Conservation (phyloP, 2,329 filamentous ascomycete genomes). For the Alternaria solani region DNA sequence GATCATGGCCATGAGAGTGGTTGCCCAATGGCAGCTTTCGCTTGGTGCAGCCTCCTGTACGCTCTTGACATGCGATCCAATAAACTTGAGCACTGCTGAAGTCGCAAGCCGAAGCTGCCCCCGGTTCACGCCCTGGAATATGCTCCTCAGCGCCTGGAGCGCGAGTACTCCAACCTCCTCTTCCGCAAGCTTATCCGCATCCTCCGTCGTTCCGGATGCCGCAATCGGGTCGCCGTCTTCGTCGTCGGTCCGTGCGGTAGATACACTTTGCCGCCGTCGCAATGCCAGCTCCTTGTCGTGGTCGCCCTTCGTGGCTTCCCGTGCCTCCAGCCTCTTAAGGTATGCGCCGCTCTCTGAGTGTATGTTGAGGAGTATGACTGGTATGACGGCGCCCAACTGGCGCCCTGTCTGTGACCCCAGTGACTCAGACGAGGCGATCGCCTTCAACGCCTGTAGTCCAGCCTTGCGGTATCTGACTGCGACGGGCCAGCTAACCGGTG, state of each 20-base stretch:
- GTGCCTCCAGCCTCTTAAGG: constrained; percentile 72
- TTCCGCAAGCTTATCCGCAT: constrained; percentile 89
- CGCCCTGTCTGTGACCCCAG: constrained; percentile 77
- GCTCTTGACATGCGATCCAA: constrained; percentile 54
- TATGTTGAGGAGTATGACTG: constrained; percentile 85
- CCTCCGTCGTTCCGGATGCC: constrained; percentile 80
- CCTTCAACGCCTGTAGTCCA: constrained; percentile 75
- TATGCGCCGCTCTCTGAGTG: constrained; percentile 77
- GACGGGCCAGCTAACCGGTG: constrained; percentile 72
- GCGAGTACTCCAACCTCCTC: constrained; percentile 87
- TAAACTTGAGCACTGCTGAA: constrained; percentile 75
- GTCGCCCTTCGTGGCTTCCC: constrained; percentile 73
- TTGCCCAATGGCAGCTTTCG: constrained; percentile 75
- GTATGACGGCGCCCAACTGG: constrained; percentile 80
- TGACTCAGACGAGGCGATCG: constrained; percentile 80
- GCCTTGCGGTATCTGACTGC: constrained; percentile 68
- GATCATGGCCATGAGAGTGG: constrained; percentile 79
- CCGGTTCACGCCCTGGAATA: constrained; percentile 83
- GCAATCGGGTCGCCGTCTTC: constrained; percentile 70
- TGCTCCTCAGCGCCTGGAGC: constrained; percentile 83
- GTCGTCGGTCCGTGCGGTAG: constrained; percentile 77
- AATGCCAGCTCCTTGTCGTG: constrained; percentile 69
- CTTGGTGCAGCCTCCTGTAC: constrained; percentile 50
- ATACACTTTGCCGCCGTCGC: constrained; percentile 77
- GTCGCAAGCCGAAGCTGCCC: constrained; percentile 83